A percentile compares a stretch with the other conserved stretches of the same genome.
These are phyloP conservation scores for Ceratocystis cubensis DNA, from an alignment of 2,329 filamentous ascomycete species.

Conservation along the genomic window DNA sequence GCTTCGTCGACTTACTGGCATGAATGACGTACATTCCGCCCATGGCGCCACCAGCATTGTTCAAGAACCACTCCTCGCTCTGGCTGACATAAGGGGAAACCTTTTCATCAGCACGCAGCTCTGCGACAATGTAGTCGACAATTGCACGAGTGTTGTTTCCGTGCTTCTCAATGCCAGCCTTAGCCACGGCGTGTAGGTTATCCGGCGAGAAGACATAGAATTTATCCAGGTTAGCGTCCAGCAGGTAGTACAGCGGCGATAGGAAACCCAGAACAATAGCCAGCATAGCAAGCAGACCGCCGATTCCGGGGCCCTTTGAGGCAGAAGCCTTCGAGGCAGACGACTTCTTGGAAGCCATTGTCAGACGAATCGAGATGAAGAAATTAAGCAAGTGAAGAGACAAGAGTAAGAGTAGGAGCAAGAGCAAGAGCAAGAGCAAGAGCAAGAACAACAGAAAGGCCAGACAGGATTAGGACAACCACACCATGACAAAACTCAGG, in stretches of 20 bases:
- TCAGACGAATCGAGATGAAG: slow-evolving; percentile 5
- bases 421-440: slow-evolving; percentile 6
- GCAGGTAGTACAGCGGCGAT: slow-evolving; percentile 39
- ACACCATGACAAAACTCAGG: background rate
- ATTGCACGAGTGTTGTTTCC: slow-evolving; percentile 63
- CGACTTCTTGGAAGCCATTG: slow-evolving; percentile 12
- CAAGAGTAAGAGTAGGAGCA: background rate
- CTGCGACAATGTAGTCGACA: slow-evolving; percentile 55
- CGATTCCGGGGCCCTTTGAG: slow-evolving; percentile 23
- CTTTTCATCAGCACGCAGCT: slow-evolving; percentile 43
- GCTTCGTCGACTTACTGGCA: slow-evolving; percentile 46
- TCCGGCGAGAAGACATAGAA: slow-evolving; percentile 66
- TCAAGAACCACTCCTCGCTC: slow-evolving; percentile 77
- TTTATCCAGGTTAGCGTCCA: slow-evolving; percentile 46
- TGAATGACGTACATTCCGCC: slow-evolving; percentile 85
- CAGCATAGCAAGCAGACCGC: slow-evolving; percentile 36
- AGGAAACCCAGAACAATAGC: slow-evolving; percentile 43
- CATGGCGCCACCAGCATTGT: slow-evolving; percentile 86
- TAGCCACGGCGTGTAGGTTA: slow-evolving; percentile 55
- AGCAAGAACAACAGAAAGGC: background rate
- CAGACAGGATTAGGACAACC: background rate
- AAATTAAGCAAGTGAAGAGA: slow-evolving; percentile 9
- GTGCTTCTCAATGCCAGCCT: slow-evolving; percentile 52
- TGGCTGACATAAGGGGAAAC: slow-evolving; percentile 47
- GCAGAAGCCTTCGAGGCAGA: slow-evolving; percentile 18